phyloP scores from a whole-genome alignment of 1,139 yeast species.

The Yamadazyma oceani region DNA sequence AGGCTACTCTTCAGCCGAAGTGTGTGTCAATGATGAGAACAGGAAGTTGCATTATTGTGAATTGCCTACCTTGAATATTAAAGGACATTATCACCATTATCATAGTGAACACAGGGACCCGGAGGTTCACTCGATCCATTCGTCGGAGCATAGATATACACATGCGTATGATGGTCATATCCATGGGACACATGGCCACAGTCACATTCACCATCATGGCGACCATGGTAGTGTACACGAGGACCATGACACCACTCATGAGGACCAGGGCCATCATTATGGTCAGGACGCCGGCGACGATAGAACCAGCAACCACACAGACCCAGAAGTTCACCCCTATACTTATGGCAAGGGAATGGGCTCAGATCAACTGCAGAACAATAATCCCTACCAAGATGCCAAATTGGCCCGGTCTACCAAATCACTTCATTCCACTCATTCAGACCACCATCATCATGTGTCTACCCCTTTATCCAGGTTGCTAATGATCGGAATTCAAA shows the following conservation, averaged over 20 bases:
- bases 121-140: slow-evolving; percentile 7
- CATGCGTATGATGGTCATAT: slow-evolving; percentile 1
- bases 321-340: too few species aligned
- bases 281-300: too few species aligned
- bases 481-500: slow-evolving; percentile 84
- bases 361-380: too few species aligned
- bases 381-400: slow-evolving; percentile 12
- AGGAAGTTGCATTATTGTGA: slow-evolving; percentile 38
- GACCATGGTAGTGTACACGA: too few species aligned
- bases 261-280: too few species aligned
- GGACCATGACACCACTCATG: too few species aligned
- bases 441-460: slow-evolving; percentile 76
- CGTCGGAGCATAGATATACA: slow-evolving; percentile 4
- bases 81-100: too few species aligned
- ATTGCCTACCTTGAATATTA: slow-evolving; percentile 26
- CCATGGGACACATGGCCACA: slow-evolving; percentile 4
- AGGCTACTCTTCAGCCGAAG: slow-evolving; percentile 53
- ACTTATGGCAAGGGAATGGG: too few species aligned
- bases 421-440: slow-evolving; percentile 4
- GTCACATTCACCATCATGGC: slow-evolving; percentile 7
- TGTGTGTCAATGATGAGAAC: slow-evolving; percentile 21
- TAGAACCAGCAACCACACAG: too few species aligned
- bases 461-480: slow-evolving; percentile 75
- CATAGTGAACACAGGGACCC: slow-evolving; percentile 2
- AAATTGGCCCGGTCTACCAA: too few species aligned